Evolutionary conservation across 352 stramenopile species (phyloP).

Genomic region (Phytophthora cryptogea): DNA sequence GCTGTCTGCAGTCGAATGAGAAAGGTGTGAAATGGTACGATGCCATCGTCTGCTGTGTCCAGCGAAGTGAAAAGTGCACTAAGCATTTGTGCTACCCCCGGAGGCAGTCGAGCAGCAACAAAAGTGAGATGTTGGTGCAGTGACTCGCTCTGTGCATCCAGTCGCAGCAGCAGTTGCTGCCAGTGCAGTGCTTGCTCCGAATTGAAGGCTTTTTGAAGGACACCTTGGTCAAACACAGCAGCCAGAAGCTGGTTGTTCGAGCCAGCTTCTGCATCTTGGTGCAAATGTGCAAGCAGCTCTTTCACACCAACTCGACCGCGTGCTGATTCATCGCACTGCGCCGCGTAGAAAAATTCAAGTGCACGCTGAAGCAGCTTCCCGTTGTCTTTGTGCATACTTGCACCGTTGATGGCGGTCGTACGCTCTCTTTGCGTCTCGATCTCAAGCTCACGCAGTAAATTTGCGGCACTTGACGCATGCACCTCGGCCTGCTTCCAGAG

Average conservation of each 20-base stretch:
- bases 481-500: constrained; percentile 74
- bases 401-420: background rate
- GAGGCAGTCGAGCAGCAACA: constrained; percentile 33
- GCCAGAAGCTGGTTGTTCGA: constrained; percentile 17
- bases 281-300: constrained; percentile 10
- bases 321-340: constrained; percentile 25
- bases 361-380: constrained; percentile 21
- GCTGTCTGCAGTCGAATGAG: constrained; percentile 34
- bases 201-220: constrained; percentile 32
- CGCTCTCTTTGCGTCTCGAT: constrained; percentile 2
- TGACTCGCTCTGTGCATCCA: constrained; percentile 41
- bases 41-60: constrained; percentile 46
- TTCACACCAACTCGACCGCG: constrained; percentile 25
- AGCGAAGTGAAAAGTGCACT: constrained; percentile 43
- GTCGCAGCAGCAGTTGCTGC: constrained; percentile 58
- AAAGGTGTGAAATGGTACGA: constrained; percentile 48
- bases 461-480: constrained; percentile 42
- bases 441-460: constrained; percentile 44
- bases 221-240: constrained; percentile 15
- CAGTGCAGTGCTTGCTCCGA: constrained; percentile 48
- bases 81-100: constrained; percentile 23
- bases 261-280: constrained; percentile 9
- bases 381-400: constrained; percentile 7
- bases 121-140: constrained; percentile 44
- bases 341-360: constrained; percentile 36